Base-by-base conservation (phyloP, 2,329 filamentous ascomycete species). In the Reticulascus tulasneorum region DNA sequence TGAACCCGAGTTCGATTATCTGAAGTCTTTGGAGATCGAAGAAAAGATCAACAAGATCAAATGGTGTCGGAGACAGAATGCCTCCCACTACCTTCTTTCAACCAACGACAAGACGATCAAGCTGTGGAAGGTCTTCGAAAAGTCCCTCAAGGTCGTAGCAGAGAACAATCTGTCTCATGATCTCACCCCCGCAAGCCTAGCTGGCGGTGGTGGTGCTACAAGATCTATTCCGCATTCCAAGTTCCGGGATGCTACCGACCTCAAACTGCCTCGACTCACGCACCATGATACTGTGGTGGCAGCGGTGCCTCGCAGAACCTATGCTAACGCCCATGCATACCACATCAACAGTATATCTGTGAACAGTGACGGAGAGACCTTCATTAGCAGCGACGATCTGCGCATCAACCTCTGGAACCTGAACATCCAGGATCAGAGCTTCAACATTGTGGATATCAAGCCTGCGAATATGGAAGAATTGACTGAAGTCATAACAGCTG, bases 41-140 rank as follows among this genome's bases (percentile, higher is more conserved):
- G 93, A 98, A 68, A 98, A 98, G 73, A 98, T 98, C 77, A 98
- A 98, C 77, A 98, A 98, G 75, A 98, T 98, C 71, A 98, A 97
- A 67, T 98, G 93, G 93, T 98, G 93, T 65, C 83, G 86, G 59
- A 84, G 93, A 66, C 91, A 97, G 67, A 98, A 98, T 73, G 86
- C 91, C 44, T 97, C 93, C 37, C 93, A 98, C 69, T 98, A 95
- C 64, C 80, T 98, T 34, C 79, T 98, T 38, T 97, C 93, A 27
- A 98, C 93, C 53, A 98, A 98, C 62, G 93, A 98, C 73, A 98
- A 98, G 75, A 98, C 93, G 26, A 98, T 98, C 77, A 98, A 98
- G 73, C 74, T 98, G 50, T 98, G 93, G 93, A 98, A 98, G 65
- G 91, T 98, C 33, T 98, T 97, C 55, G 93, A 98, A 69, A 98